These are phyloP conservation scores for Pythium diclinum DNA, from an alignment of 352 stramenopile species.

Conservation along the genomic window DNA sequence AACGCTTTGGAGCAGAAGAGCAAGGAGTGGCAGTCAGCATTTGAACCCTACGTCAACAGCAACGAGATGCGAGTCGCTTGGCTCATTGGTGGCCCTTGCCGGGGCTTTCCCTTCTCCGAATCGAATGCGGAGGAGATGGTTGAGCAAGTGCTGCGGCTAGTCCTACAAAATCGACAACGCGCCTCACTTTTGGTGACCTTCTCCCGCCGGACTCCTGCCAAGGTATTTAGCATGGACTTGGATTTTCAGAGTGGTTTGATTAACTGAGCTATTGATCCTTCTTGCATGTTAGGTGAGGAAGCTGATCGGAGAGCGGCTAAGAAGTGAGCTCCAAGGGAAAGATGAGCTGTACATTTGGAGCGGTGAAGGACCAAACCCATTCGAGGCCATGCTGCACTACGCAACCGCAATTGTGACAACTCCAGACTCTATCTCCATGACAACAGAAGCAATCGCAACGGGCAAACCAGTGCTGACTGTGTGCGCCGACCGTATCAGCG, in stretches of 20 bases:
- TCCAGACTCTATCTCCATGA: constrained; percentile 81
- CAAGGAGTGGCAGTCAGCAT: constrained; percentile 16
- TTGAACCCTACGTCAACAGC: constrained; percentile 9
- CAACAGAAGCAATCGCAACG: constrained; percentile 62
- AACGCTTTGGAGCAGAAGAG: constrained; percentile 7
- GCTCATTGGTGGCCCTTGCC: constrained; percentile 65
- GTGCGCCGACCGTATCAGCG: constrained; percentile 39
- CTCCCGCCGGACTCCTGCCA: constrained; percentile 52
- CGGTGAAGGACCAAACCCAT: constrained; percentile 59
- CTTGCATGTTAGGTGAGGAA: constrained; percentile 30
- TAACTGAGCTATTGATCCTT: neutral
- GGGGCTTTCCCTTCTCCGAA: constrained; percentile 51
- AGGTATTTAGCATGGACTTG: constrained; percentile 16
- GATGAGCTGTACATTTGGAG: constrained; percentile 50
- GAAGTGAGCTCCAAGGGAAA: constrained; percentile 9
- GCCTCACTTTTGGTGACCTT: constrained; percentile 60
- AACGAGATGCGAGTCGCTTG: constrained; percentile 35
- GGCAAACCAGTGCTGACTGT: constrained; percentile 56
- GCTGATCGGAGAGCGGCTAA: constrained; percentile 32
- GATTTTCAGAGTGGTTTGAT: neutral
- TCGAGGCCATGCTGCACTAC: constrained; percentile 49
- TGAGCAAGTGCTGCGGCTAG: constrained; percentile 31
- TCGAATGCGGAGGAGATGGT: constrained; percentile 41
- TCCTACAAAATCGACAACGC: constrained; percentile 1
- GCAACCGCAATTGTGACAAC: constrained; percentile 61